Evolutionary conservation across 1,139 yeast genomes (phyloP), one percentile per base, ranked within the genome.

Genomic region (Saccharomycopsis hybrid): DNA sequence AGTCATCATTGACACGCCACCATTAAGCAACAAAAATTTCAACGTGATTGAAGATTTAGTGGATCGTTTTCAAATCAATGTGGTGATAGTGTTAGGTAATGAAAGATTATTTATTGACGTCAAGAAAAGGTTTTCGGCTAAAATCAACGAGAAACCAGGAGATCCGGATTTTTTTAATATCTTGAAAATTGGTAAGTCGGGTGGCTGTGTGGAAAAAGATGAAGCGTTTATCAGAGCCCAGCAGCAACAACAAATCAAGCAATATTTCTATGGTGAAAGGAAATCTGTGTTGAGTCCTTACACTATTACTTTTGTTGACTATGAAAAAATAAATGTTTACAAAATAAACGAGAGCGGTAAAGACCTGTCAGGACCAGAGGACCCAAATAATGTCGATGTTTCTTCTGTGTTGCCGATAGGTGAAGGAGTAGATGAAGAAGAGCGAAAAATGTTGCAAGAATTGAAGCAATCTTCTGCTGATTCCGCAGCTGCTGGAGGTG

Each of bases 261-360:
- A 89, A 60, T 94, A 92, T 64, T 94, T 94, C 60, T 88, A 94
- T 61, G 98, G 98, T 1, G 77, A 78, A 13, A 68, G 71, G 41
- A 74, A 74, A 49, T 77, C 80, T 5, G 79, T 83, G 3, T 71
- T 94, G 48, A 85, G 95, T 4, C 98, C 99, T 1, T 82, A 75
- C 57, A 78, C 86, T 0, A 70, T 80, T 5, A 78, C 83, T 4
- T 32, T 43, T 24, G 75, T 74, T 1, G 80, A 75, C 56, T 69
- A 71, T 51, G 67, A 71, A 7, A 75, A 76, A 40, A 61, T 82
- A 1, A 65, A 69, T 0, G 76, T 80, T 1, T 75, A 73, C 63
- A 71, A 74, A 9, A 54, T 63, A 18, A 59, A 57, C 8, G 61
- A 63, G 35, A 35, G 30, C 28, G 28, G 28, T 4, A 24, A 55